phyloP scores from a whole-genome alignment of 164 flowering plant genomes.

The Macadamia integrifolia region DNA sequence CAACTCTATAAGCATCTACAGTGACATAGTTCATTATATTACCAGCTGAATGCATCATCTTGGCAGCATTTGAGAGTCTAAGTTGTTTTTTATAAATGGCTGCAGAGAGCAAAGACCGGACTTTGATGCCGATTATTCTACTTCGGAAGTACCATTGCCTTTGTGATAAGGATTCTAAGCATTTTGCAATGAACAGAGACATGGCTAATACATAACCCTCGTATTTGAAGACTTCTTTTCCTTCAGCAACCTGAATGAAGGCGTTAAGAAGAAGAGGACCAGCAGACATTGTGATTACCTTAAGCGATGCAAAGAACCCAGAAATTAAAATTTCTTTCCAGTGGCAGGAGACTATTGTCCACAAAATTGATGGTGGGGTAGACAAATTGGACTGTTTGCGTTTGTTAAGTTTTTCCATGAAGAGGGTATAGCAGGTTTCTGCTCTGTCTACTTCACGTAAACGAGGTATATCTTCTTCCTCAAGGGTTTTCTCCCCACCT shows the following conservation, averaged over 20 bases:
- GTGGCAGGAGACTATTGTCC: constrained; percentile 35
- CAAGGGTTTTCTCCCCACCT: constrained; percentile 42
- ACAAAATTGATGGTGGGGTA: constrained; percentile 29
- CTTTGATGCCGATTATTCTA: constrained; percentile 50
- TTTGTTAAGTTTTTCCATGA: constrained; percentile 27
- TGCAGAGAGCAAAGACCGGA: constrained; percentile 52
- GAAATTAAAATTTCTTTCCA: constrained; percentile 43
- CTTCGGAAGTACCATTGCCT: constrained; percentile 60
- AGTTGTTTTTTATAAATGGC: constrained; percentile 67
- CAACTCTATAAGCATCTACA: constrained; percentile 68
- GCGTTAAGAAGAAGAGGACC: constrained; percentile 58
- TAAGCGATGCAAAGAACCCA: constrained; percentile 54
- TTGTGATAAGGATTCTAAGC: constrained; percentile 54
- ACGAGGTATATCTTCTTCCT: constrained; percentile 43
- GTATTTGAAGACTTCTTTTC: constrained; percentile 31
- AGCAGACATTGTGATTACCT: constrained; percentile 36
- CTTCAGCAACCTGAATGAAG: constrained; percentile 62
- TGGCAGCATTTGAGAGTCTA: constrained; percentile 48
- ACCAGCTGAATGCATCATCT: constrained; percentile 43
- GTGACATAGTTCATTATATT: constrained; percentile 64
- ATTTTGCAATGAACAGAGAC: constrained; percentile 37
- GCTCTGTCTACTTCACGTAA: constrained; percentile 43
- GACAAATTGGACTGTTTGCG: constrained; percentile 18
- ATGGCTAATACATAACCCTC: constrained; percentile 48
- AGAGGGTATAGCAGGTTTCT: constrained; percentile 33